A percentile compares a stretch with the other conserved stretches of the same genome.
Evolutionary conservation across 257 asterid genomes (phyloP).

Genomic region (Solanum pennellii): DNA sequence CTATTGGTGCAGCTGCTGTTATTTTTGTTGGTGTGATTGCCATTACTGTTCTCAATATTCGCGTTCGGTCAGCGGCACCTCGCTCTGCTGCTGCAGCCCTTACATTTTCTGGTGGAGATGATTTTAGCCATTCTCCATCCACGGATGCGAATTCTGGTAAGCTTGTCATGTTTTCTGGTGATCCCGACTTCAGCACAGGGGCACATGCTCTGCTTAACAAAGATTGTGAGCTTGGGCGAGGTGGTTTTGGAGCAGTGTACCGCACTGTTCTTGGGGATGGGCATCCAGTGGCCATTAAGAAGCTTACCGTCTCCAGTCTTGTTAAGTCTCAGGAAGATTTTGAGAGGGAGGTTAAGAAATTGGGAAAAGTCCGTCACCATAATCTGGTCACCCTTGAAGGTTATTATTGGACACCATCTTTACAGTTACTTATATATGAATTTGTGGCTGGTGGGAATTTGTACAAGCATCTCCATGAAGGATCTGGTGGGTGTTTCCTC

Average conservation of each 20-base stretch:
- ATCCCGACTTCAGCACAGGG: constrained; percentile 66
- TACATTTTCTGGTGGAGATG: constrained; percentile 64
- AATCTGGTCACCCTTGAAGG: constrained; percentile 74
- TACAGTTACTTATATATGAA: constrained; percentile 81
- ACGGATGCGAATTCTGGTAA: constrained; percentile 68
- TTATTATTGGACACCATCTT: constrained; percentile 82
- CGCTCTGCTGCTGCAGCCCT: constrained; percentile 51
- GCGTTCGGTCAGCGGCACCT: constrained; percentile 50
- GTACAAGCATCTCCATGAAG: constrained; percentile 68
- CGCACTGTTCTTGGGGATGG: constrained; percentile 66
- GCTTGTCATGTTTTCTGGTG: constrained; percentile 86
- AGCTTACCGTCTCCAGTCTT: constrained; percentile 70
- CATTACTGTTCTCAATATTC: constrained; percentile 70
- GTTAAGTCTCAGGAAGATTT: constrained; percentile 76
- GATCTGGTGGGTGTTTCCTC: constrained; percentile 29
- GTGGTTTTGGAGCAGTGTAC: constrained; percentile 89
- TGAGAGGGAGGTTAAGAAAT: constrained; percentile 59
- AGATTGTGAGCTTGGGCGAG: constrained; percentile 88
- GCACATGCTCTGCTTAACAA: constrained; percentile 74
- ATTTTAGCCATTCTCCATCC: constrained; percentile 49
- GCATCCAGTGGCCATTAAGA: constrained; percentile 73
- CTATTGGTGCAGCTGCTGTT: constrained; percentile 82
- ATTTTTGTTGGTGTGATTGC: constrained; percentile 80
- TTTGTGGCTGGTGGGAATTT: constrained; percentile 68
- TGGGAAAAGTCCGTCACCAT: constrained; percentile 50